Evolutionary conservation across 768 basidiomycete genomes (phyloP).

Genomic region (Amanita subjunquillea): DNA sequence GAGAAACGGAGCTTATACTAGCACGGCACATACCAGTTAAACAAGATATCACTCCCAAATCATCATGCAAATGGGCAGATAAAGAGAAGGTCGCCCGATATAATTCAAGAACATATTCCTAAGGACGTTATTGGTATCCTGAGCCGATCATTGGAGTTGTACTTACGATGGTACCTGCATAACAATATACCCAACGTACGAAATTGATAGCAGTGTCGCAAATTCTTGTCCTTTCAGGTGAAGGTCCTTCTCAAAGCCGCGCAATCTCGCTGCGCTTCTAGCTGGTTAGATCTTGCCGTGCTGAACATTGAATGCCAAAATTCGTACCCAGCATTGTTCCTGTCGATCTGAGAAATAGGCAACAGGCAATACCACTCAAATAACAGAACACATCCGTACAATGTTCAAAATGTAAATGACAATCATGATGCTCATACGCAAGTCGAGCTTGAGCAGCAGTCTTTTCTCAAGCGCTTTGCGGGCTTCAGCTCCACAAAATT

Average conservation of each 20-base stretch:
- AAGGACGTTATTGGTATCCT: not conserved
- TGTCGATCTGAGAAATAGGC: slow-evolving; percentile 42
- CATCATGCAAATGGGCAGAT: slow-evolving; percentile 58
- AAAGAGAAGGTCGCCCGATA: slow-evolving; percentile 58
- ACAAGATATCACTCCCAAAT: slow-evolving; percentile 55
- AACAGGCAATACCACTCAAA: not conserved
- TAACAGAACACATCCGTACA: slow-evolving; percentile 13
- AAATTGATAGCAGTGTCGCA: slow-evolving; percentile 53
- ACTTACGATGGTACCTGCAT: slow-evolving; percentile 76
- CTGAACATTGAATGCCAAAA: too few species aligned
- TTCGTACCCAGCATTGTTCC: slow-evolving; percentile 50
- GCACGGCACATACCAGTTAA: slow-evolving; percentile 30
- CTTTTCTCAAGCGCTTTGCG: slow-evolving; percentile 41
- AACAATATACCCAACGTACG: slow-evolving; percentile 66
- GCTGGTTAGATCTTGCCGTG: too few species aligned
- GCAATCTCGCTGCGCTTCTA: slow-evolving; percentile 51
- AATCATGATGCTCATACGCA: slow-evolving; percentile 44
- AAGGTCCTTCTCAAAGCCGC: slow-evolving; percentile 64
- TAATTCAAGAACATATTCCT: slow-evolving; percentile 73
- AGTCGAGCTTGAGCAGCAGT: slow-evolving; percentile 44
- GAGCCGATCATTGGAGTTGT: not conserved
- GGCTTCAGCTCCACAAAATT: slow-evolving; percentile 38
- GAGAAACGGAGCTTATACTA: too few species aligned
- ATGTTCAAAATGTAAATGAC: slow-evolving; percentile 44
- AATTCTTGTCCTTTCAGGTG: slow-evolving; percentile 48